Base-by-base conservation (phyloP, 768 basidiomycete genomes). In the Collybiopsis luxurians region DNA sequence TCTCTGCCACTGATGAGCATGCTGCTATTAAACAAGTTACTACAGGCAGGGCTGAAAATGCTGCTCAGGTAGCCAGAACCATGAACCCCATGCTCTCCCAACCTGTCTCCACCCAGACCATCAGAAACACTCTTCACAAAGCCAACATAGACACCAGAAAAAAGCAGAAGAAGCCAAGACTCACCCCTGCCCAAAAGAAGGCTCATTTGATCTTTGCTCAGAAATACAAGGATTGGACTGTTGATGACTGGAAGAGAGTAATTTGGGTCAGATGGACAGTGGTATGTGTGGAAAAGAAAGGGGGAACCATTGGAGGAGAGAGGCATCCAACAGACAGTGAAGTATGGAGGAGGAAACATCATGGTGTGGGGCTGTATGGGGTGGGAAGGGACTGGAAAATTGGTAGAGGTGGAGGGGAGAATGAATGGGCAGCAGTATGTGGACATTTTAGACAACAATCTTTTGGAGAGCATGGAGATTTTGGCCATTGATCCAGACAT, bases 1-100 rank as follows among this genome's bases (percentile, higher is more conserved):
- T 56, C 44, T 49, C 21, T 31, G 15, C 21, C 53, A 59, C 23
- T 53, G 57, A 63, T 49, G 60, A 66, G 43, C 31, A 38, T 4
- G 58, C 55, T 38, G 60, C 66, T 60, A 59, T 67, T 24, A 31
- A 56, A 42, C 50, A 67, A 62, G 63, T 67, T 40, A 61, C 58
- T 56, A 60, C 54, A 60, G 53, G 60, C 34, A 63, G 54, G 55
- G 48, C 54, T 52, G 52, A 61, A 13, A 65, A 65, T 66, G 62
- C 64, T 31, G 57, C 61, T 27, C 60, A 65, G 47, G 60, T 55
- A 36, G 54, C 64, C 27, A 44, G 59, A 36, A 57, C 42, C 58
- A 63, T 63, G 36, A 60, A 60, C 46, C 26, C 48, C 40, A 57
- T 55, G 39, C 55, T 64, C 27, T 17, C 58, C 39, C 56, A 42